Percentiles rank a stretch among this genome's conserved stretches.
phyloP scores from a whole-genome alignment of 768 basidiomycete genomes.

The Termitomyces sp. region DNA sequence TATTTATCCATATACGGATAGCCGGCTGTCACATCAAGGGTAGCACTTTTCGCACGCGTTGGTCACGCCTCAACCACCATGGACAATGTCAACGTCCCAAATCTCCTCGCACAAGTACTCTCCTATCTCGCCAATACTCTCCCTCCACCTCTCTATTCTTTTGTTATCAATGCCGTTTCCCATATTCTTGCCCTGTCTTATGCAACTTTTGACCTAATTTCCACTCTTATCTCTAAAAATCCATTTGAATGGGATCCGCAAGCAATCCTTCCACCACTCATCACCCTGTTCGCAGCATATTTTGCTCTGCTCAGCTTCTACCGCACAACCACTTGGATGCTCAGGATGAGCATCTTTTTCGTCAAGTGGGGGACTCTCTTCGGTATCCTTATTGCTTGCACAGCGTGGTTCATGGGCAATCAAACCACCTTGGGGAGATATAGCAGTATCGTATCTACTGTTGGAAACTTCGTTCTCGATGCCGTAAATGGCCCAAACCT shows the following conservation, averaged over 20 bases:
- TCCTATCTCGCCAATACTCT: slow-evolving; percentile 47
- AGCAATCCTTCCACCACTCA: slow-evolving; percentile 64
- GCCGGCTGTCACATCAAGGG: neutral
- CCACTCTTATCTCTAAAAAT: slow-evolving; percentile 40
- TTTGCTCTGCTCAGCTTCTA: slow-evolving; percentile 72
- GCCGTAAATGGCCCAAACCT: slow-evolving; percentile 32
- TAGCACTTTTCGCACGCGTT: neutral
- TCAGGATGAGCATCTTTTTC: slow-evolving; percentile 61
- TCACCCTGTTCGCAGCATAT: slow-evolving; percentile 68
- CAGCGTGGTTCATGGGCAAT: slow-evolving; percentile 47
- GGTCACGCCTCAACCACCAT: slow-evolving; percentile 15
- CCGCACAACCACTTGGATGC: slow-evolving; percentile 71
- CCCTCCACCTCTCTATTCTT: slow-evolving; percentile 48
- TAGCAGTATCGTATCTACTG: slow-evolving; percentile 30
- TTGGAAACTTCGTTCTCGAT: slow-evolving; percentile 37
- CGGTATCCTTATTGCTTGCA: slow-evolving; percentile 42
- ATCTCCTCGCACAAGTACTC: slow-evolving; percentile 47
- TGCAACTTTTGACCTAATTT: slow-evolving; percentile 41
- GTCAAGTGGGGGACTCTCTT: slow-evolving; percentile 73
- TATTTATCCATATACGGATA: neutral
- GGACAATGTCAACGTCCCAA: slow-evolving; percentile 31
- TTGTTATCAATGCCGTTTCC: slow-evolving; percentile 45
- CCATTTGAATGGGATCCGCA: slow-evolving; percentile 64
- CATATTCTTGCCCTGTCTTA: slow-evolving; percentile 45
- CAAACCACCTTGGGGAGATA: slow-evolving; percentile 29